Conservation (phyloP, 352 stramenopile species). For the Pythium coloratum region DNA sequence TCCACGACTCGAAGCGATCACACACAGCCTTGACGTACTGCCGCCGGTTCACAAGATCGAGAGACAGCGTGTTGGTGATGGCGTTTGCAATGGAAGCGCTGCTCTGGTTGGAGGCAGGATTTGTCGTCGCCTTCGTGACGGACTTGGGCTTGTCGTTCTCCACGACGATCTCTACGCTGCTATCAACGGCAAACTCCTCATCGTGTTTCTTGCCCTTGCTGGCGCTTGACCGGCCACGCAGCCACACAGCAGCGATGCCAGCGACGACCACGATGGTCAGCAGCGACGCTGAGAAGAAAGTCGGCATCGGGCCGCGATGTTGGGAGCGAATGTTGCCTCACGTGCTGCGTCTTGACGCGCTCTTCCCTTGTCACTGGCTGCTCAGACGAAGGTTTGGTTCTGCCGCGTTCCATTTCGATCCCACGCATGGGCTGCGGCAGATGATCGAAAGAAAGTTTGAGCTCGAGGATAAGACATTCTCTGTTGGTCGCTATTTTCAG, state of each 20-base stretch:
- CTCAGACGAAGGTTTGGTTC: slow-evolving; percentile 1
- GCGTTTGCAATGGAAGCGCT: slow-evolving; percentile 2
- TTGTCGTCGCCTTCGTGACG: background rate
- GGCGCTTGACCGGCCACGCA: slow-evolving; percentile 19
- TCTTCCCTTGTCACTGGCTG: background rate
- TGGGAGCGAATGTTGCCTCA: slow-evolving; percentile 12
- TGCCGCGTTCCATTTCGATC: background rate
- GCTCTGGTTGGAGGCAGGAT: background rate
- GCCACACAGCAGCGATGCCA: slow-evolving; percentile 33
- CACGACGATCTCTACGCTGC: slow-evolving; percentile 49
- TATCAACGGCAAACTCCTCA: slow-evolving; percentile 16
- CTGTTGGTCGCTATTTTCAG: background rate
- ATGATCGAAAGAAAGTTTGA: background rate
- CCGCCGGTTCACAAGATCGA: slow-evolving; percentile 23
- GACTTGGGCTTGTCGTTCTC: slow-evolving; percentile 25
- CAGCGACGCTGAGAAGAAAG: slow-evolving; percentile 23
- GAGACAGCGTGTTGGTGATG: slow-evolving; percentile 11
- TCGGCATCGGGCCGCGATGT: slow-evolving; percentile 15
- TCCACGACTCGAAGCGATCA: slow-evolving; percentile 27
- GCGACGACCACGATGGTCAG: slow-evolving; percentile 34
- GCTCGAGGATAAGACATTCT: background rate
- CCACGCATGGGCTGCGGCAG: background rate
- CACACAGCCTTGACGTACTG: slow-evolving; percentile 26
- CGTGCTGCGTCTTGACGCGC: background rate
- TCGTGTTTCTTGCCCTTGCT: slow-evolving; percentile 36